Base-by-base conservation (phyloP, 768 basidiomycete genomes). In the Termitomyces sp. region DNA sequence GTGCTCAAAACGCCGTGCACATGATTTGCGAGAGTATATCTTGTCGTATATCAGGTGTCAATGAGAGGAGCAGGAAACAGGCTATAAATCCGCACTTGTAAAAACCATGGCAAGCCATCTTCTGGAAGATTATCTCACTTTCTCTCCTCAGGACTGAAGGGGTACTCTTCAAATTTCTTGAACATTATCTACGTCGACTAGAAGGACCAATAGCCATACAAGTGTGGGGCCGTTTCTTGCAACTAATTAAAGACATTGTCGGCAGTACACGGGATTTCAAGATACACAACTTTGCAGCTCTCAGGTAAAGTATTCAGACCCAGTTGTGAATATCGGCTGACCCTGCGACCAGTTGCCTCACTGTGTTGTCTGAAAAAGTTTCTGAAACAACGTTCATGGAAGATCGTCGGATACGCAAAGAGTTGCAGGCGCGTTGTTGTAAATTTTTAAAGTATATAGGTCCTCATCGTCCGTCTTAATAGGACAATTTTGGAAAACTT, bases 151-250 rank as follows among this genome's bases (percentile, higher is more conserved):
- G 93, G 58, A 80, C 83, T 38, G 92, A 94, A 59, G 71, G 73
- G 4, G 77, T 79, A 16, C 66, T 94, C n/a, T 94, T 92, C 77
- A 82, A 79, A 32, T 98, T 98, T 69, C 75, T 98, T 47, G 94
- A 98, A 66, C 84, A 85, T 55, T 98, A 98, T 67, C 69, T 98
- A 30, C 74, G 73, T 18, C 83, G 87, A 10, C 71, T 98, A 43
- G 97, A 98, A 70, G 92, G 93, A 0, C 92, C 97, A 0, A 75
- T 97, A 36, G 95, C 92, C 3, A 78, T 94, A 12, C 97, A 98
- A 73, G 90, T 98, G 20, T 98, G 96, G 96, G 71, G 75, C 44
- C 82, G 91, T 20, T 87, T 87, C 65, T 75, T 92, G 61, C 82
- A 86, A 50, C 75, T 98, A 44, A 82, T 86, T 7, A 92, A 88